Percentiles rank a stretch among this genome's conserved stretches.
Conservation (phyloP, 306 rosid genomes). For the Arachis stenosperma region DNA sequence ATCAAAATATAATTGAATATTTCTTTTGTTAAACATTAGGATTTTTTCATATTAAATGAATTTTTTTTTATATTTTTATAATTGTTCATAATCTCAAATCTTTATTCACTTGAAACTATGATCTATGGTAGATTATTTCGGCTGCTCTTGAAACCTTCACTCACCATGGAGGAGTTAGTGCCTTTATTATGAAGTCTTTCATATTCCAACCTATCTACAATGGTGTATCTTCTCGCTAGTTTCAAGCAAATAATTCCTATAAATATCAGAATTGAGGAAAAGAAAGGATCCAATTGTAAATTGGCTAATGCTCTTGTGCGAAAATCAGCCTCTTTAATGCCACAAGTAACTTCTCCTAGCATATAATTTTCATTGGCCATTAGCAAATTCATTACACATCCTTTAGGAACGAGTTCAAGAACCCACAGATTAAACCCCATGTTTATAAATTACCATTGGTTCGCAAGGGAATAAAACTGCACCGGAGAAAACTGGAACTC, state of each 20-base stretch:
- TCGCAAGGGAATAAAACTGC: no score
- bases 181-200: constrained; percentile 69
- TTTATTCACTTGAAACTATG: constrained; percentile 28
- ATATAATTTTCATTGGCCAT: constrained; percentile 41
- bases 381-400: constrained; percentile 51
- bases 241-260: constrained; percentile 62
- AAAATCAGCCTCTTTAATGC: constrained; percentile 57
- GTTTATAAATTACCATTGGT: constrained; percentile 48
- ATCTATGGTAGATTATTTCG: constrained; percentile 21
- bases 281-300: constrained; percentile 87
- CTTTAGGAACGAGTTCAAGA: constrained; percentile 72
- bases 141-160: constrained; percentile 55
- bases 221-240: constrained; percentile 51
- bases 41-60: no score
- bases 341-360: constrained; percentile 70
- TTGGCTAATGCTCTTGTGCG: constrained; percentile 87
- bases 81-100: constrained; percentile 21
- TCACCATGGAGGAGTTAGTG: constrained; percentile 49
- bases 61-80: no score
- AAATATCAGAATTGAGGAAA: constrained; percentile 61
- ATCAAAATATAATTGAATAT: no score
- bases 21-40: no score
- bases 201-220: constrained; percentile 56
- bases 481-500: no score
- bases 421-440: constrained; percentile 83